A percentile compares a stretch with the other conserved stretches of the same genome.
phyloP scores from a whole-genome alignment of 768 basidiomycete genomes.

The Xerocomus potaroensis region DNA sequence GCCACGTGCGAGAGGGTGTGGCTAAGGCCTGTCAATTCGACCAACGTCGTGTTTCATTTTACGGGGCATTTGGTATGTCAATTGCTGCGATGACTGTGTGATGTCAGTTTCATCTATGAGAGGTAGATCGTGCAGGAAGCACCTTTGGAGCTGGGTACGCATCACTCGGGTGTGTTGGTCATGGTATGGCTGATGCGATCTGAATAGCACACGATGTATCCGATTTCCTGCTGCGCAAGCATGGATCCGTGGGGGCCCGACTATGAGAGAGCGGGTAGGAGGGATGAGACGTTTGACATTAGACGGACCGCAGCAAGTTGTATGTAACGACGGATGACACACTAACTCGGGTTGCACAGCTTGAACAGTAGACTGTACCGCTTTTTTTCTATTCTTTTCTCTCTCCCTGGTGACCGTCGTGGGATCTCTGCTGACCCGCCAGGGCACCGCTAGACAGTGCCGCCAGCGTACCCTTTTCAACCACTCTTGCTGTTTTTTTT shows the following conservation, averaged over 20 bases:
- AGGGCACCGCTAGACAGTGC: constrained; percentile 10
- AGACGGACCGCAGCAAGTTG: too few species aligned
- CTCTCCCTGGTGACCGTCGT: neutral
- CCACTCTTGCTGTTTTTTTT: neutral
- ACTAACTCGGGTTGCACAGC: neutral
- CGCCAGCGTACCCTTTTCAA: constrained; percentile 7
- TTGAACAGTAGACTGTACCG: constrained; percentile 1
- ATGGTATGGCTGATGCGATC: neutral
- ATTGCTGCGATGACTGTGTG: neutral
- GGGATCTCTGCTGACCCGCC: neutral
- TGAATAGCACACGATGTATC: constrained; percentile 24
- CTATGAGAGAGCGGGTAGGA: neutral
- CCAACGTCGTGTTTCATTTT: constrained; percentile 26
- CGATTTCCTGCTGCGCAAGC: constrained; percentile 18
- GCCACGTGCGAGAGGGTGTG: constrained; percentile 23
- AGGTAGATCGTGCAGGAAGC: constrained; percentile 27
- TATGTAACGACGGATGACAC: neutral
- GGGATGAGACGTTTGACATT: neutral
- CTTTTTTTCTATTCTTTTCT: neutral
- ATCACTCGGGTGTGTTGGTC: neutral
- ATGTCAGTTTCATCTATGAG: neutral
- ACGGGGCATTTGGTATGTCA: constrained; percentile 28
- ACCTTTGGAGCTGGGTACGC: constrained; percentile 29
- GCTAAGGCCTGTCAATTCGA: constrained; percentile 28
- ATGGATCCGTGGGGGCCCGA: constrained; percentile 5